Conservation (phyloP, 2,329 filamentous ascomycete species). For the Fusarium piperis region DNA sequence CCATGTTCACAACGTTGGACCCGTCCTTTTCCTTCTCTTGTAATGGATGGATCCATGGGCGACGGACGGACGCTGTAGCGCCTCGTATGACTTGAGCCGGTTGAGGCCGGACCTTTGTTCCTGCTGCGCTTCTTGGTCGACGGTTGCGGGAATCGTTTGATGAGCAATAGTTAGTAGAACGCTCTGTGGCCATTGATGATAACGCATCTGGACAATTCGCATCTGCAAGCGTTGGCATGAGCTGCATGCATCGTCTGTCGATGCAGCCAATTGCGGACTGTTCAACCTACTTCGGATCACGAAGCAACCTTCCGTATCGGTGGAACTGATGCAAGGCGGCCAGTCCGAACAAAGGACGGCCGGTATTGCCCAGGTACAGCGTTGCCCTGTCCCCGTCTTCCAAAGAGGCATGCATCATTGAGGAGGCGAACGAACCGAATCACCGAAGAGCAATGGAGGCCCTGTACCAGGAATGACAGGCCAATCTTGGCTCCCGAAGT, state of each 20-base stretch:
- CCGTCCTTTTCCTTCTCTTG: constrained; percentile 3
- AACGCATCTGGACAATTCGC: constrained; percentile 4
- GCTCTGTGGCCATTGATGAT: constrained; percentile 12
- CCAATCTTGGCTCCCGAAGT: constrained; percentile 6
- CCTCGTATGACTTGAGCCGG: constrained; percentile 26
- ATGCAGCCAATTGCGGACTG: constrained; percentile 12
- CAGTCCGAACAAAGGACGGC: constrained; percentile 19
- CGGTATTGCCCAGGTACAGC: neutral
- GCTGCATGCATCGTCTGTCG: constrained; percentile 8
- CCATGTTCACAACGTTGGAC: constrained; percentile 25
- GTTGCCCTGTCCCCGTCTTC: constrained; percentile 19
- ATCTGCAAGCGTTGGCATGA: constrained; percentile 7
- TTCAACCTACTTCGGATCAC: neutral
- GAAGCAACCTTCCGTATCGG: constrained; percentile 10
- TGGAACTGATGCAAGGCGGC: constrained; percentile 5
- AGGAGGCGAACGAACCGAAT: constrained; percentile 13
- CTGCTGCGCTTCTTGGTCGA: constrained; percentile 13
- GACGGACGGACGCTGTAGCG: constrained; percentile 27
- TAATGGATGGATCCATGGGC: neutral
- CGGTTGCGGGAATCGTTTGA: constrained; percentile 24
- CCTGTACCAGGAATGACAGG: constrained; percentile 12
- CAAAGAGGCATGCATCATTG: constrained; percentile 6
- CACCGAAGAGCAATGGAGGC: neutral
- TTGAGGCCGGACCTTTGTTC: constrained; percentile 20
- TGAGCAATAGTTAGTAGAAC: neutral